Evolutionary conservation across 192 early-diverging fungal species (phyloP).

Genomic region (Dissophora globulifera): DNA sequence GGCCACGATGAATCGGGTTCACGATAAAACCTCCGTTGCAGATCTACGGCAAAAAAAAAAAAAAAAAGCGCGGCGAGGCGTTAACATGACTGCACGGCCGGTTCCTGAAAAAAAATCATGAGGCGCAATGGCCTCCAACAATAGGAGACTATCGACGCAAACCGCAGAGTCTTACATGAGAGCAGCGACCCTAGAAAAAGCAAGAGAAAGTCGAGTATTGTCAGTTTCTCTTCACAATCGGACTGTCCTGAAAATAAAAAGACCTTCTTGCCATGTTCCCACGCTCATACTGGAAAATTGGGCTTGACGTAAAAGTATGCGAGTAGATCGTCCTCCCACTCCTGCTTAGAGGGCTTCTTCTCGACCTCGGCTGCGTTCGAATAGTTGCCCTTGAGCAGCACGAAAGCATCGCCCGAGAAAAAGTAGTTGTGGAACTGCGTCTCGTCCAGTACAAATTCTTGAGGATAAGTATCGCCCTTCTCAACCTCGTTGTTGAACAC

Average conservation of each 20-base stretch:
- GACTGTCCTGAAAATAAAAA: too few species aligned
- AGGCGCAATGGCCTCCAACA: too few species aligned
- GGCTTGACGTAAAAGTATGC: slow-evolving; percentile 83
- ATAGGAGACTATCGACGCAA: too few species aligned
- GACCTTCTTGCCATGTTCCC: background rate
- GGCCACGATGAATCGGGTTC: slow-evolving; percentile 50
- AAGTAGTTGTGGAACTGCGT: slow-evolving; percentile 65
- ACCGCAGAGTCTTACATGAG: slow-evolving; percentile 47
- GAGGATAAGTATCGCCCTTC: slow-evolving; percentile 79
- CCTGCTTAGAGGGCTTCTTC: slow-evolving; percentile 14
- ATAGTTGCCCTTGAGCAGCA: slow-evolving; percentile 51
- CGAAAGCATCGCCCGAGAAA: slow-evolving; percentile 64
- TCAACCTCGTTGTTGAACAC: slow-evolving; percentile 74
- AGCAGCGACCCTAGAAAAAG: slow-evolving; percentile 36
- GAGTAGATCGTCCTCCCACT: slow-evolving; percentile 59
- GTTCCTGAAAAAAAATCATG: too few species aligned
- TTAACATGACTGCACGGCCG: too few species aligned
- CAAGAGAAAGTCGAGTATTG: background rate
- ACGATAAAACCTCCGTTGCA: slow-evolving; percentile 83
- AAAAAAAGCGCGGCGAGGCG: too few species aligned
- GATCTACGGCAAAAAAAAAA: slow-evolving; percentile 60
- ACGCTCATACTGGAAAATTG: slow-evolving; percentile 73
- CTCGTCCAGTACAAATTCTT: slow-evolving; percentile 58
- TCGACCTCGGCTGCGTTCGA: slow-evolving; percentile 28
- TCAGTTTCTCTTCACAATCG: background rate